These are phyloP conservation scores for Phaeosphaeria sp. DNA, from an alignment of 2,329 filamentous ascomycete species.

Conservation along the genomic window DNA sequence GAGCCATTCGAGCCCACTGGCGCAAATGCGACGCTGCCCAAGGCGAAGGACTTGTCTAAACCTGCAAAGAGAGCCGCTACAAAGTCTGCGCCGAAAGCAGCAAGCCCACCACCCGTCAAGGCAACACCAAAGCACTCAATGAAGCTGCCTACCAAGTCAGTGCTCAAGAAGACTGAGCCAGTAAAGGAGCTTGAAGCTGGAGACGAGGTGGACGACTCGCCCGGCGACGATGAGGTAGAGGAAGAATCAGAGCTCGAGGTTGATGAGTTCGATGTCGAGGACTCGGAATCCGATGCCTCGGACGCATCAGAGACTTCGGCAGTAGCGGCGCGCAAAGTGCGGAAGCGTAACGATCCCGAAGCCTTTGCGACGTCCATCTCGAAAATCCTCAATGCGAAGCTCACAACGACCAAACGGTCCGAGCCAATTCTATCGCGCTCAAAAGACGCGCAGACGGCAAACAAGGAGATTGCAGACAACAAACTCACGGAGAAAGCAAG, in stretches of 20 bases:
- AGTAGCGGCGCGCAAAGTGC: constrained; percentile 55
- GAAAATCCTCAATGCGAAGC: constrained; percentile 89
- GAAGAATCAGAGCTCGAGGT: constrained; percentile 52
- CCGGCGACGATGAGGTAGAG: constrained; percentile 35
- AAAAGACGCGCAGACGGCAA: constrained; percentile 73
- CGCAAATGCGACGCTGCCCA: constrained; percentile 27
- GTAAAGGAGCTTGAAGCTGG: constrained; percentile 26
- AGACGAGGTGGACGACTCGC: constrained; percentile 10
- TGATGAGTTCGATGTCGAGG: constrained; percentile 42
- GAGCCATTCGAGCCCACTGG: constrained; percentile 41
- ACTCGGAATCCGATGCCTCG: constrained; percentile 46
- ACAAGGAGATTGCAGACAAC: constrained; percentile 74
- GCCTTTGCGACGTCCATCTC: constrained; percentile 93
- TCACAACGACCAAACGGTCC: constrained; percentile 78
- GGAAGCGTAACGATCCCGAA: constrained; percentile 89
- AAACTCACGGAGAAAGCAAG: constrained; percentile 83
- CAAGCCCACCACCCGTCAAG: constrained; percentile 4
- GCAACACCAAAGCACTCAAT: constrained; percentile 29
- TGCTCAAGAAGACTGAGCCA: constrained; percentile 32
- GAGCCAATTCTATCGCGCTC: constrained; percentile 93
- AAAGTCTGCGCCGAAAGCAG: constrained; percentile 14
- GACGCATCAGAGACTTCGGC: constrained; percentile 44
- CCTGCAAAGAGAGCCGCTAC: constrained; percentile 16
- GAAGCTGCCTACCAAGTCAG: constrained; percentile 28
- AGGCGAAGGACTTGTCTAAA: constrained; percentile 26